Conservation (phyloP, 2,329 filamentous ascomycete species). For the Paecilomyces sp. region DNA sequence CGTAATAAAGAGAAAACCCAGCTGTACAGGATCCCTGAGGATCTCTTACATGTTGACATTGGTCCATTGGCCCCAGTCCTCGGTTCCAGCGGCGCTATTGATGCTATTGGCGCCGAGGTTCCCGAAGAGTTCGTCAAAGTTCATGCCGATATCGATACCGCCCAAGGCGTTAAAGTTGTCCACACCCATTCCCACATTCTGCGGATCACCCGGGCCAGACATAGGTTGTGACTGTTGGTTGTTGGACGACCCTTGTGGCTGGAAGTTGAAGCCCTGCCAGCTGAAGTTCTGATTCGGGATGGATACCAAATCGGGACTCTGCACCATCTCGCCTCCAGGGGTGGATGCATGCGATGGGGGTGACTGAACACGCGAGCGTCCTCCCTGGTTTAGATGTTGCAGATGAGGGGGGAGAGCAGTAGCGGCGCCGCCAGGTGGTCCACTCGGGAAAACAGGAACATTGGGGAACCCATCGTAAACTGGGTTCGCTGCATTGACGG, state of each 20-base stretch:
- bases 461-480: conserved; percentile 20
- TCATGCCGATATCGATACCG: conserved; percentile 23
- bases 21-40: neutral
- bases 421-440: conserved; percentile 13
- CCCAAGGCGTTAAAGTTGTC: conserved; percentile 15
- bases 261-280: conserved; percentile 34
- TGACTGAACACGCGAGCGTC: conserved; percentile 22
- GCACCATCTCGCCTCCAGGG: conserved; percentile 22
- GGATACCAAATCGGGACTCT: conserved; percentile 35
- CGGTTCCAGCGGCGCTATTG: conserved; percentile 18
- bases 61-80: conserved; percentile 36
- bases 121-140: conserved; percentile 36
- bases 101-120: conserved; percentile 21
- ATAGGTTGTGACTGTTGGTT: conserved; percentile 16
- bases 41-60: conserved; percentile 17
- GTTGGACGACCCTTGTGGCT: conserved; percentile 12
- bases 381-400: conserved; percentile 12
- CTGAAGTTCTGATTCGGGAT: conserved; percentile 35
- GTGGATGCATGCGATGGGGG: conserved; percentile 26
- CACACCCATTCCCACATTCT: conserved; percentile 18
- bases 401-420: conserved; percentile 22
- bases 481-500: conserved; percentile 14
- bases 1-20: neutral
- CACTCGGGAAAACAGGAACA: conserved; percentile 17
- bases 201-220: conserved; percentile 11